These are phyloP conservation scores for Exophiala dermatitidis DNA, from an alignment of 2,329 filamentous ascomycete species.

Conservation along the genomic window DNA sequence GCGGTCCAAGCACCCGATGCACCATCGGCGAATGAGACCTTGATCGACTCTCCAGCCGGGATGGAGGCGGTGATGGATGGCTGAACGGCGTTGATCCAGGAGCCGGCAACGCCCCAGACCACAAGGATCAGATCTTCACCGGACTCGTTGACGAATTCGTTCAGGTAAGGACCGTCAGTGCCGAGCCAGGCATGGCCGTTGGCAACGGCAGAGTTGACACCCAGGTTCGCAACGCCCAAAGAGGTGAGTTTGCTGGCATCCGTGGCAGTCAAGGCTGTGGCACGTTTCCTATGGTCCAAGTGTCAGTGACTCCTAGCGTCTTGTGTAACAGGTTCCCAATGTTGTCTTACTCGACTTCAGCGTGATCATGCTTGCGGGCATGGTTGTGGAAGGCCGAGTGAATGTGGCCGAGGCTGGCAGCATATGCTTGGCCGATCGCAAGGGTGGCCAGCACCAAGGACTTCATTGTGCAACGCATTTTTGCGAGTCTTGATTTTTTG, in stretches of 20 bases:
- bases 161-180: constrained; percentile 22
- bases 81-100: constrained; percentile 26
- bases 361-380: constrained; percentile 20
- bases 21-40: constrained; percentile 23
- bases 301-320: constrained; percentile 12
- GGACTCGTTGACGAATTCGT: constrained; percentile 24
- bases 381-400: constrained; percentile 19
- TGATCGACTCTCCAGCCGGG: constrained; percentile 9
- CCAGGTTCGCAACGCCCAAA: constrained; percentile 18
- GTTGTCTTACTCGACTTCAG: constrained; percentile 9
- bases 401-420: constrained; percentile 16
- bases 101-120: constrained; percentile 25
- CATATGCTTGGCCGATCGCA: constrained; percentile 22
- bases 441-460: constrained; percentile 27
- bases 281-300: constrained; percentile 18
- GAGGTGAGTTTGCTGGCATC: constrained; percentile 16
- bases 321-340: neutral
- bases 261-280: constrained; percentile 14
- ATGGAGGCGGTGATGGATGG: constrained; percentile 25
- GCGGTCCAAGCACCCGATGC: constrained; percentile 24
- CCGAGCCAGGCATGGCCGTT: constrained; percentile 22
- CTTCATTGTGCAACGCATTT: constrained; percentile 24
- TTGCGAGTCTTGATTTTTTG: constrained; percentile 9
- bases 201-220: constrained; percentile 19
- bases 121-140: constrained; percentile 25